Percentiles rank a stretch among this genome's conserved stretches.
Evolutionary conservation across 108 stramenopile species (phyloP).

Genomic region (Heterococcus sp.): DNA sequence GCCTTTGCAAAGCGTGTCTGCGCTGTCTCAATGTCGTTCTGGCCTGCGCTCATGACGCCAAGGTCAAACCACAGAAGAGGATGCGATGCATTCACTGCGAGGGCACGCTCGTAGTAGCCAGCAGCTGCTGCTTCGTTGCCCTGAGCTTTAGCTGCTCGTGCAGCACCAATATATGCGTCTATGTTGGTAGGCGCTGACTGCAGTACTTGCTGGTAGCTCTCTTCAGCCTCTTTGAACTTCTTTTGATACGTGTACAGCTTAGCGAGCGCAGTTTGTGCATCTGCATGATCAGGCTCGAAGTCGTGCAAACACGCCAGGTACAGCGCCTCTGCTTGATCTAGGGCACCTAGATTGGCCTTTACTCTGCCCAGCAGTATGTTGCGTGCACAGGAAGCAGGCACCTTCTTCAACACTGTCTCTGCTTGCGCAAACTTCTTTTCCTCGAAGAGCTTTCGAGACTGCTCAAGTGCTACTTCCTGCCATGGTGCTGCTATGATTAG

Average conservation of each 20-base stretch:
- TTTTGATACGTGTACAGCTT: constrained; percentile 19
- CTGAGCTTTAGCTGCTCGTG: constrained; percentile 12
- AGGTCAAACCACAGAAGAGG: constrained; percentile 22
- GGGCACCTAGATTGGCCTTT: constrained; percentile 17
- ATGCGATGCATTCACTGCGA: constrained; percentile 8
- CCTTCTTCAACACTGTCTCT: not conserved
- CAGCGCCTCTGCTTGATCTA: constrained; percentile 24
- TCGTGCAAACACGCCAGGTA: constrained; percentile 2
- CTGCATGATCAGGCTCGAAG: constrained; percentile 4
- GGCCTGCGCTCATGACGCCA: too few relatives aligned
- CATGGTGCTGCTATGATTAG: too few relatives aligned
- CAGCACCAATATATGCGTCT: constrained; percentile 29
- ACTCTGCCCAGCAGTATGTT: constrained; percentile 9
- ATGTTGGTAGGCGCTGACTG: constrained; percentile 4
- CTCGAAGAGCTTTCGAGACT: not conserved
- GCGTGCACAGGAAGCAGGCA: not conserved
- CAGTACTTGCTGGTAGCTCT: constrained; percentile 11
- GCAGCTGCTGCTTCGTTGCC: constrained; percentile 22
- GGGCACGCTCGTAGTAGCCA: constrained; percentile 18
- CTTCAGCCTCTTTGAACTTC: not conserved
- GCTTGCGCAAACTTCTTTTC: not conserved
- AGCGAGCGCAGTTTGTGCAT: constrained; percentile 32
- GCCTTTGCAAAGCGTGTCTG: too few relatives aligned
- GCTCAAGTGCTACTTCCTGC: not conserved
- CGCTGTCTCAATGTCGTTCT: too few relatives aligned